Evolutionary conservation across 371 early-diverging fungal genomes (phyloP).

Genomic region (Batrachochytrium dendrobatidis): DNA sequence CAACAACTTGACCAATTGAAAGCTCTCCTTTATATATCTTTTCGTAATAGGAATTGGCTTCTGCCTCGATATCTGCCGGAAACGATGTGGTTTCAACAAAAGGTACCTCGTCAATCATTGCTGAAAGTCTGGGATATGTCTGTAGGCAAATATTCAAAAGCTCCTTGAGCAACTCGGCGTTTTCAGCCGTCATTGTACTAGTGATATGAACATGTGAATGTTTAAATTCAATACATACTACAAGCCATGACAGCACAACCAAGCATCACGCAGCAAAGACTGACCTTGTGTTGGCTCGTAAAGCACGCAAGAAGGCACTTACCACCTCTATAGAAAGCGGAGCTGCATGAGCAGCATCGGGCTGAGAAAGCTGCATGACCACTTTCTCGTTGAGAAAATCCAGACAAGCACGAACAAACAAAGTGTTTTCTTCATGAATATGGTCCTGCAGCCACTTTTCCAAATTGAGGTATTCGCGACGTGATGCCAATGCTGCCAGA

Average conservation of each 20-base stretch:
- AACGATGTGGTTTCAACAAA: conserved; percentile 26
- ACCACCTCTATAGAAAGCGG: conserved; percentile 64
- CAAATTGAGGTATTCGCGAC: conserved; percentile 71
- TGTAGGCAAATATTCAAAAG: conserved; percentile 54
- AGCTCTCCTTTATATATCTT: conserved; percentile 70
- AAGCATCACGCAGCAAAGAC: conserved; percentile 3
- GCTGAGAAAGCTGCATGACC: conserved; percentile 31
- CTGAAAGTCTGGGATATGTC: conserved; percentile 21
- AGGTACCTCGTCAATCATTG: conserved; percentile 22
- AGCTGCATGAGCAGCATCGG: conserved; percentile 31
- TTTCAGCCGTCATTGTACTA: conserved; percentile 56
- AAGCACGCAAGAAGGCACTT: conserved; percentile 58
- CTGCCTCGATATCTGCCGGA: conserved; percentile 62
- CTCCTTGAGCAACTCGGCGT: conserved; percentile 50
- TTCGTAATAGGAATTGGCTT: conserved; percentile 70
- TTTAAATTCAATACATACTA: too few relatives aligned
- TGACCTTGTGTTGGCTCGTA: conserved; percentile 37
- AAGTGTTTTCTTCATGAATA: conserved; percentile 54
- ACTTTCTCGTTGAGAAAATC: conserved; percentile 72
- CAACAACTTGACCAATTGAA: conserved; percentile 65
- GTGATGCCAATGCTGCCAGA: conserved; percentile 73
- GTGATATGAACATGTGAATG: too few relatives aligned
- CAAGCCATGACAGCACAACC: neutral
- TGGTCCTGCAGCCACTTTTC: conserved; percentile 84
- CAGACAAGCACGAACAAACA: conserved; percentile 64